Base-by-base conservation (phyloP, 495 filamentous ascomycete species). In the Darksidea phi region DNA sequence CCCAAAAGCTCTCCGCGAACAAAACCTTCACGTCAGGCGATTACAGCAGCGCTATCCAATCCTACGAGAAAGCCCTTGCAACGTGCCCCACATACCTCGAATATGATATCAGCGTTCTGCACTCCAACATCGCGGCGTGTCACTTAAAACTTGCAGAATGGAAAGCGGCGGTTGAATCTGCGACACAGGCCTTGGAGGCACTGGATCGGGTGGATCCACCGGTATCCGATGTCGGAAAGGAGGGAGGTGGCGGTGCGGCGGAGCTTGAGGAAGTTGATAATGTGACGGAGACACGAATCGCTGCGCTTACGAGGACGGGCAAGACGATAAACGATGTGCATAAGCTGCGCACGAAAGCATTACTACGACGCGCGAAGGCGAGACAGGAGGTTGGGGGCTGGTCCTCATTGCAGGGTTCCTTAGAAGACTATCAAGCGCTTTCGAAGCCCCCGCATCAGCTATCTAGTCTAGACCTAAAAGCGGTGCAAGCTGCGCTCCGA, bases 61-160 rank as follows among this genome's bases (percentile, higher is more conserved):
- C 82, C 68, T 98, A 98, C 76, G 88, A 91, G 67, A 83, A 88
- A 58, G 94, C 94, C 21, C 78, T 96, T 1, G 79, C 86, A 28
- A 80, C 85, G 18, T 94, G 89, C 60, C 94, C 94, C 1, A 88
- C 83, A 64, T 96, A 96, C 70, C 84, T 97, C 34, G 88, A 94
- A 63, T 94, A 88, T 76, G 91, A 96, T 69, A 78, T 93, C 66
- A 91, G 94, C 20, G 89, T 96, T 11, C 79, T 97, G 12, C 85
- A 84, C 32, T 88, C 85, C 73, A 97, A 97, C 76, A 84, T 96
- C 59, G 80, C 93, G 3, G 94, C 91, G n/a, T 95, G 90, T 69
- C 86, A 96, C 61, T 70, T 97, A 60, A 95, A 95, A 71, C 77
- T 96, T 1, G 80, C 86, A 47, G 88, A 93, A 59, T 96, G 91